Evolutionary conservation across 352 stramenopile species (phyloP).

Genomic region (Pythium rishiriense): DNA sequence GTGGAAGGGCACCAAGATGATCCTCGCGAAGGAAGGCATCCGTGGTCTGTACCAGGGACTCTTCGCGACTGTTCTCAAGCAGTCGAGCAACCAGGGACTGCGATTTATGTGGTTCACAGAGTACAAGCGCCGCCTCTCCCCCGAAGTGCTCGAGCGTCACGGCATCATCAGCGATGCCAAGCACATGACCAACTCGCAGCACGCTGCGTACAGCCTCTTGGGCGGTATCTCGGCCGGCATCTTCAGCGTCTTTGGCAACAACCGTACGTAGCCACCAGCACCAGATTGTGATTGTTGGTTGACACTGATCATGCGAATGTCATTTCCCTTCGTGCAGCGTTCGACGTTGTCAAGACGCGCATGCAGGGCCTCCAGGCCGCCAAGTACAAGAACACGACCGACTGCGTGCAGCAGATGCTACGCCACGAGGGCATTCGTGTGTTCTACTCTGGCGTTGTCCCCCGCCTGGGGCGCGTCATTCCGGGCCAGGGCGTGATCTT

Average conservation of each 20-base stretch:
- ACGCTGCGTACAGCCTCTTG: constrained; percentile 89
- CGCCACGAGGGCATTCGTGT: constrained; percentile 82
- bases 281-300: neutral
- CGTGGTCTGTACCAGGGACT: constrained; percentile 93
- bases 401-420: constrained; percentile 92
- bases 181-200: constrained; percentile 65
- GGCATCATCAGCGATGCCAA: constrained; percentile 68
- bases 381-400: constrained; percentile 82
- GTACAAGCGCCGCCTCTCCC: constrained; percentile 85
- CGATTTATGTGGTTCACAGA: constrained; percentile 98
- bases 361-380: constrained; percentile 79
- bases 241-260: constrained; percentile 97
- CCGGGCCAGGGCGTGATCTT: constrained; percentile 98
- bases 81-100: constrained; percentile 94
- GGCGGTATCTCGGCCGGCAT: constrained; percentile 95
- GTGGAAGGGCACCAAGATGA: constrained; percentile 89
- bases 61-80: constrained; percentile 94
- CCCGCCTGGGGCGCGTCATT: constrained; percentile 92
- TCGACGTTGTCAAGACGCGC: constrained; percentile 85
- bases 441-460: constrained; percentile 93
- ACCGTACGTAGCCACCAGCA: constrained; percentile 85
- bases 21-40: constrained; percentile 91
- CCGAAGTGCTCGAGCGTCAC: constrained; percentile 51
- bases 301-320: neutral
- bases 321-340: constrained; percentile 39